Evolutionary conservation across 2,329 filamentous ascomycete genomes (phyloP).

Genomic region (Achaetomium macrosporum): DNA sequence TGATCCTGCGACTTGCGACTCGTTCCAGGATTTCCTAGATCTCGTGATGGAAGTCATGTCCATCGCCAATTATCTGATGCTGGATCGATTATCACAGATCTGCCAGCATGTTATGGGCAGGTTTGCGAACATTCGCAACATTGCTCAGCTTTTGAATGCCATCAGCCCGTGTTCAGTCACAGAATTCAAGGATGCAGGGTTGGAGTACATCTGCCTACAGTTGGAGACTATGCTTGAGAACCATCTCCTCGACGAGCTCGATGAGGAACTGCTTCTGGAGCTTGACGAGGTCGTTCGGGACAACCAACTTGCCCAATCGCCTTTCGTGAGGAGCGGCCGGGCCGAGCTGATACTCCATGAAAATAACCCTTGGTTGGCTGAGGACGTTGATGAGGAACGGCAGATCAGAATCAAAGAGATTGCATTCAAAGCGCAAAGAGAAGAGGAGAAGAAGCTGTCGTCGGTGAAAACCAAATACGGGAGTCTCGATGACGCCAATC

Average conservation of each 20-base stretch:
- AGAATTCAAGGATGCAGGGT: constrained; percentile 78
- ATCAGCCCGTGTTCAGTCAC: constrained; percentile 77
- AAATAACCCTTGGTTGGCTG: constrained; percentile 55
- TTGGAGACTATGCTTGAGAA: constrained; percentile 91
- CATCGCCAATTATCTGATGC: constrained; percentile 89
- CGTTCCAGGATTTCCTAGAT: constrained; percentile 79
- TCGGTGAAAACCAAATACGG: constrained; percentile 56
- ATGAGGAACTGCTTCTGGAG: constrained; percentile 74
- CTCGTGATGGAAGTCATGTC: constrained; percentile 86
- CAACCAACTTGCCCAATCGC: constrained; percentile 74
- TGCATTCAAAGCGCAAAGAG: constrained; percentile 58
- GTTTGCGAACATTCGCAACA: constrained; percentile 81
- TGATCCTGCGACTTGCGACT: constrained; percentile 62
- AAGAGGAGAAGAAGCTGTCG: constrained; percentile 58
- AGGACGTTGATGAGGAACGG: constrained; percentile 62
- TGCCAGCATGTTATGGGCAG: constrained; percentile 80
- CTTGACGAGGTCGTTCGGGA: constrained; percentile 73
- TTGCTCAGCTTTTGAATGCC: constrained; percentile 77
- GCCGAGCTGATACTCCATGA: constrained; percentile 62
- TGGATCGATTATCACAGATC: constrained; percentile 81
- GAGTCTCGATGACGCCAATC: constrained; percentile 57
- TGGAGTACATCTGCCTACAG: constrained; percentile 89
- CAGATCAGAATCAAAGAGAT: constrained; percentile 71
- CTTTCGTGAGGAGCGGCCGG: constrained; percentile 70
- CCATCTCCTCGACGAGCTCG: constrained; percentile 76